phyloP scores from a whole-genome alignment of 2,329 filamentous ascomycete species.

The Fusarium brevicatenulatum region DNA sequence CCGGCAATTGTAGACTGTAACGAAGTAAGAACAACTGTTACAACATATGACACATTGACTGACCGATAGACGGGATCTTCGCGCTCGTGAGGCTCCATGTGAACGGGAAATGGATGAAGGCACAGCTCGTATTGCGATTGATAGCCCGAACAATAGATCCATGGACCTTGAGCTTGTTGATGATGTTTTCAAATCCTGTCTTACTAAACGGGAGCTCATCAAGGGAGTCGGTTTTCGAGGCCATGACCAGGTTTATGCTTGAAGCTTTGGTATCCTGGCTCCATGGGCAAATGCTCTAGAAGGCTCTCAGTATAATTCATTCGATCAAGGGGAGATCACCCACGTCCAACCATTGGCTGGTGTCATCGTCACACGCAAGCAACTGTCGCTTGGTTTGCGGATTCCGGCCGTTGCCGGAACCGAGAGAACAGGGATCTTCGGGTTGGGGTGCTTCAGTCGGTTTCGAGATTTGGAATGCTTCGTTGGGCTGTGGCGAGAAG shows the following conservation, averaged over 20 bases:
- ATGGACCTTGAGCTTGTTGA: neutral
- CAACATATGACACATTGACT: too few species aligned
- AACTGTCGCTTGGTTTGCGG: too few species aligned
- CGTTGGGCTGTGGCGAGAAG: too few species aligned
- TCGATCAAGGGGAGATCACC: too few species aligned
- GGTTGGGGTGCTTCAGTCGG: too few species aligned
- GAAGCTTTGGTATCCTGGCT: neutral
- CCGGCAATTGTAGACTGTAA: neutral
- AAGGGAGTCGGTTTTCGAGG: neutral
- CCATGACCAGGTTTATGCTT: neutral
- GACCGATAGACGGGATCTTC: neutral
- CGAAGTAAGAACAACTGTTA: accelerated
- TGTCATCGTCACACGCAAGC: too few species aligned
- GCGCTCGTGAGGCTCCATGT: neutral
- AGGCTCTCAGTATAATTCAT: too few species aligned
- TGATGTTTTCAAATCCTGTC: neutral
- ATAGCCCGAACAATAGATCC: slow-evolving; percentile 5
- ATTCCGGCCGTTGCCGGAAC: too few species aligned
- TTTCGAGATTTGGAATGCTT: too few species aligned
- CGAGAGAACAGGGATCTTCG: too few species aligned
- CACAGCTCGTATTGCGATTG: slow-evolving; percentile 6
- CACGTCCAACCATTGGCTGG: too few species aligned
- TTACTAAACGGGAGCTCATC: neutral
- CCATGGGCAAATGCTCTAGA: too few species aligned
- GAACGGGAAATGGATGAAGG: neutral